phyloP scores from a whole-genome alignment of 1,139 yeast genomes.

The Sugiyamaella castrensis region DNA sequence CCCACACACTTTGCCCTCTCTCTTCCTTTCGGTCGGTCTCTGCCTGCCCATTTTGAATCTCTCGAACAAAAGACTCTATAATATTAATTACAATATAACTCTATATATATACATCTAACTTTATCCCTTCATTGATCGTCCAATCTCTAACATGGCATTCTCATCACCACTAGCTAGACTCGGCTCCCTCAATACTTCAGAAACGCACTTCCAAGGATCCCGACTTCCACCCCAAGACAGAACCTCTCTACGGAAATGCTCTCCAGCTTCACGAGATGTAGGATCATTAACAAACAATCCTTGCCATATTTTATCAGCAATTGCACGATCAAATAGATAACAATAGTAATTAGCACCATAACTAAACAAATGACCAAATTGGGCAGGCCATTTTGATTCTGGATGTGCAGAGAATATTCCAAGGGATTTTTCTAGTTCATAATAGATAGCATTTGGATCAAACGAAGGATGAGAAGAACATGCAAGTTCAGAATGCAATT shows the following conservation, averaged over 20 bases:
- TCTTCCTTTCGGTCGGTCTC: too few species aligned
- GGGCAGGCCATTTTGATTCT: conserved; percentile 86
- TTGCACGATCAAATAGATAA: conserved; percentile 86
- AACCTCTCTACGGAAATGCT: conserved; percentile 63
- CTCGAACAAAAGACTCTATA: neutral
- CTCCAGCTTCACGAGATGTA: conserved; percentile 68
- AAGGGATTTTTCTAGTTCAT: conserved; percentile 53
- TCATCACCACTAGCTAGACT: conserved; percentile 64
- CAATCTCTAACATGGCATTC: conserved; percentile 70
- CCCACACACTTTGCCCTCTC: too few species aligned
- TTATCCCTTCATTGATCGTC: conserved; percentile 24
- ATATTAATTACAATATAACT: neutral
- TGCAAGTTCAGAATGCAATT: conserved; percentile 51
- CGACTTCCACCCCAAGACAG: conserved; percentile 92
- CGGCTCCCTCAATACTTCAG: conserved; percentile 68
- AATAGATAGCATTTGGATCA: conserved; percentile 60
- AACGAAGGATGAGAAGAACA: conserved; percentile 35
- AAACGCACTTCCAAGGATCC: conserved; percentile 85
- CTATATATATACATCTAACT: neutral
- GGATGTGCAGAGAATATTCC: conserved; percentile 37
- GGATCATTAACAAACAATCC: conserved; percentile 63
- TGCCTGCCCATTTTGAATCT: neutral
- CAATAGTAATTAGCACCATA: conserved; percentile 95
- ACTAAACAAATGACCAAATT: conserved; percentile 88
- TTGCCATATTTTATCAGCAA: conserved; percentile 83